Conservation (phyloP, 441 rosid species). For the Arabidopsis hybrid region DNA sequence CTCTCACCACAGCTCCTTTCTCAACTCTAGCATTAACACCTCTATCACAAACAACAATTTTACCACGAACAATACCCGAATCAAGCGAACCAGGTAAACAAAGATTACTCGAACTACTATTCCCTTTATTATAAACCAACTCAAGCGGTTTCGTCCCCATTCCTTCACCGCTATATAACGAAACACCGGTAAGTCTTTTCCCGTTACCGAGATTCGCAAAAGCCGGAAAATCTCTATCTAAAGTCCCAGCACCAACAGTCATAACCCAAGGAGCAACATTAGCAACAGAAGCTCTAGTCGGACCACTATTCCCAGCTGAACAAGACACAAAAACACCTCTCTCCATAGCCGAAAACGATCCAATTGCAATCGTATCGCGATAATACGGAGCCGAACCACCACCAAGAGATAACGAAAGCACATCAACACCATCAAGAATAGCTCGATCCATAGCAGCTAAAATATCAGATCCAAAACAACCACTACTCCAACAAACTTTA, state of each 20-base stretch:
- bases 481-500: constrained; percentile 84
- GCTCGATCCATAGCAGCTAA: constrained; percentile 89
- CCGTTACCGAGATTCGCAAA: constrained; percentile 61
- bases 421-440: constrained; percentile 76
- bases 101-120: constrained; percentile 56
- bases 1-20: constrained; percentile 86
- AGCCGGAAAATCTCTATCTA: constrained; percentile 93
- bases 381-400: constrained; percentile 77
- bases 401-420: constrained; percentile 83
- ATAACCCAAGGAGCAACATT: constrained; percentile 95
- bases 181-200: constrained; percentile 59
- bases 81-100: constrained; percentile 82
- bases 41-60: constrained; percentile 85
- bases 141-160: constrained; percentile 65
- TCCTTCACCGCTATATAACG: constrained; percentile 77
- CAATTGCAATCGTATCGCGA: constrained; percentile 76
- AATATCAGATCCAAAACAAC: constrained; percentile 86
- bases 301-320: constrained; percentile 90
- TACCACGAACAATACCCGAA: constrained; percentile 65
- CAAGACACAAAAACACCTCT: constrained; percentile 83
- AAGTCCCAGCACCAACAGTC: constrained; percentile 93
- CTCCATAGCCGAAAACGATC: constrained; percentile 78
- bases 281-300: constrained; percentile 59
- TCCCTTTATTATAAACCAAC: constrained; percentile 60
- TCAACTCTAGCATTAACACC: constrained; percentile 84